Evolutionary conservation across 2,329 filamentous ascomycete genomes (phyloP).

Genomic region (Malbranchea zuffiana): DNA sequence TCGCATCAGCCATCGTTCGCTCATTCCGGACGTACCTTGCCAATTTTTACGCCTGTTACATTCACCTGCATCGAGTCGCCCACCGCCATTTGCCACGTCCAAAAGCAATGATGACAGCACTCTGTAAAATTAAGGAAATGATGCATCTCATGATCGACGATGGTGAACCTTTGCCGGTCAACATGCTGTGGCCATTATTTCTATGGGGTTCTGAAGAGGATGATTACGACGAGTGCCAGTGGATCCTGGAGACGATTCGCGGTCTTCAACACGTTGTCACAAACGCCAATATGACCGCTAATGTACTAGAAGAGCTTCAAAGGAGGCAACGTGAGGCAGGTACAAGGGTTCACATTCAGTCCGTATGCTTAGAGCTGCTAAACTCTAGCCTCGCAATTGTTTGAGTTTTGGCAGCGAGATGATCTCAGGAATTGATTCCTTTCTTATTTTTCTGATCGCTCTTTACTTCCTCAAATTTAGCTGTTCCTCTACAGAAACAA

Average conservation of each 20-base stretch:
- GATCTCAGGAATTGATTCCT: neutral
- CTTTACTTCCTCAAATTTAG: neutral
- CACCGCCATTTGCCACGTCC: slow-evolving; percentile 42
- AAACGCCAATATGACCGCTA: slow-evolving; percentile 29
- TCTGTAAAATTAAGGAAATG: slow-evolving; percentile 39
- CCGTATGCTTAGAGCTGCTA: slow-evolving; percentile 13
- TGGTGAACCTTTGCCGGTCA: slow-evolving; percentile 36
- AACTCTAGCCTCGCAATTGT: neutral
- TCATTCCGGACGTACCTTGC: slow-evolving; percentile 45
- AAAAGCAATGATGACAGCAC: slow-evolving; percentile 32
- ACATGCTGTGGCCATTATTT: slow-evolving; percentile 46
- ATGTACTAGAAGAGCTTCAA: slow-evolving; percentile 29
- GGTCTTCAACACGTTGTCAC: slow-evolving; percentile 26
- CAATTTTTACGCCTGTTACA: slow-evolving; percentile 45
- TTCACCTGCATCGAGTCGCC: slow-evolving; percentile 46
- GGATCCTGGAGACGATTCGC: slow-evolving; percentile 42
- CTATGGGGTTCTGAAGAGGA: slow-evolving; percentile 47
- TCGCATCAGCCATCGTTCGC: slow-evolving; percentile 41
- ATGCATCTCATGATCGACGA: slow-evolving; percentile 38
- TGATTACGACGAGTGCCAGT: slow-evolving; percentile 36
- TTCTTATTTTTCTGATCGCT: neutral
- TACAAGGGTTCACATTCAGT: slow-evolving; percentile 26
- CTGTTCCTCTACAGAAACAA: neutral
- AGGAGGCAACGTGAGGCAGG: slow-evolving; percentile 26
- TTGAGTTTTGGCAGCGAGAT: neutral